Conservation (phyloP, 202 grass and related monocot species). For the Bolboschoenoplectus hybrid region DNA sequence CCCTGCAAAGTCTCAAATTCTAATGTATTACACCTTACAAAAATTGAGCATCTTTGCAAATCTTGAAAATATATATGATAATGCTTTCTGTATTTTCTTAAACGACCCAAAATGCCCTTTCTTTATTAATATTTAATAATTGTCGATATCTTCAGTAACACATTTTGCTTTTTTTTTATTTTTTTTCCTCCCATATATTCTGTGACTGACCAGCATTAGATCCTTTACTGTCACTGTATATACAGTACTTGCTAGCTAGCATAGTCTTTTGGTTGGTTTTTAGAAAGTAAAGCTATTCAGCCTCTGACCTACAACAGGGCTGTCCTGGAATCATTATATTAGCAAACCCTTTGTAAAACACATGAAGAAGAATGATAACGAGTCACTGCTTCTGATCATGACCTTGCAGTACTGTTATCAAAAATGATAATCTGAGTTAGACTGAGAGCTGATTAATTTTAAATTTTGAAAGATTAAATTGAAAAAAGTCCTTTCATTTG, state of each 20-base stretch:
- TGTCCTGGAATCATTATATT: conserved; percentile 13
- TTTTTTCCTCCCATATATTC: background rate
- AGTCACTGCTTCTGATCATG: background rate
- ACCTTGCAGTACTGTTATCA: background rate
- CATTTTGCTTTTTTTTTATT: background rate
- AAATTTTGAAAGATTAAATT: conserved; percentile 1
- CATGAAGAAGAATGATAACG: background rate
- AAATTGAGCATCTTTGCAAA: background rate
- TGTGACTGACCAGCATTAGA: conserved; percentile 10
- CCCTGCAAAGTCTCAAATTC: too few relatives aligned
- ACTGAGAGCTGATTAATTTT: background rate
- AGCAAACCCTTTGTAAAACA: background rate
- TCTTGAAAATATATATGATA: background rate
- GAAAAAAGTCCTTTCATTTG: background rate
- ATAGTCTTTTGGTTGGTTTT: background rate
- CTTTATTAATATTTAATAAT: background rate
- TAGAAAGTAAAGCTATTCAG: background rate
- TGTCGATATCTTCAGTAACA: background rate
- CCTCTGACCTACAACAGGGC: background rate
- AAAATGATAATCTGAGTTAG: background rate
- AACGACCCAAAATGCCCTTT: background rate
- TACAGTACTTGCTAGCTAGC: background rate
- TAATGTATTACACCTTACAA: background rate
- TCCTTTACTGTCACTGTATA: background rate
- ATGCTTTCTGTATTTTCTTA: background rate